Conservation (phyloP, 345 rosid genomes). For the Pugionium cornutum region DNA sequence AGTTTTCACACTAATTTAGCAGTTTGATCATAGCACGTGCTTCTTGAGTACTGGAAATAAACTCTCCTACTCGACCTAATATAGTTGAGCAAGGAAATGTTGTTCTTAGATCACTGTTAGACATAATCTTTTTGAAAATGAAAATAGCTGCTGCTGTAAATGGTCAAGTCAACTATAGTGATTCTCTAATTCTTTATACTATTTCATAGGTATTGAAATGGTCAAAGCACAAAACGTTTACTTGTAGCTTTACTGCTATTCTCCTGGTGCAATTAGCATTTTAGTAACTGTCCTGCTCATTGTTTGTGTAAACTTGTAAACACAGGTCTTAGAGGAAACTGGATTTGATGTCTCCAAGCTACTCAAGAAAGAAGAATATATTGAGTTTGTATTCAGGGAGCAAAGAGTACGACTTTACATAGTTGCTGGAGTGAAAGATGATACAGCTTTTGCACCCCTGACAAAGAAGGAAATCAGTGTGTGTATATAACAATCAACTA, state of each 20-base stretch:
- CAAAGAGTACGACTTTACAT: conserved; percentile 96
- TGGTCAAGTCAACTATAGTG: neutral
- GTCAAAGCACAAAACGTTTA: conserved; percentile 20
- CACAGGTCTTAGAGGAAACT: conserved; percentile 91
- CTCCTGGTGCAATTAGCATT: neutral
- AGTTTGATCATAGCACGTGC: conserved; percentile 13
- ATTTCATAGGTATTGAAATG: conserved; percentile 10
- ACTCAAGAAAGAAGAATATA: conserved; percentile 76
- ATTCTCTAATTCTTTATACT: conserved; percentile 1
- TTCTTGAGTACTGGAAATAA: neutral
- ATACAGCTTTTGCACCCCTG: conserved; percentile 93
- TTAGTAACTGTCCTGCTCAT: conserved; percentile 9
- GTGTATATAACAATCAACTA: conserved; percentile 36
- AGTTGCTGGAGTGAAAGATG: conserved; percentile 84
- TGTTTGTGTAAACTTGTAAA: conserved; percentile 20
- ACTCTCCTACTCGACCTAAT: conserved; percentile 4
- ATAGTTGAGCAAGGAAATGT: conserved; percentile 13
- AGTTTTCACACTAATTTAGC: conserved; percentile 14
- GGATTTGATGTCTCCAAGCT: conserved; percentile 87
- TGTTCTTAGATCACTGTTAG: conserved; percentile 22
- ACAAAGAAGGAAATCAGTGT: conserved; percentile 99
- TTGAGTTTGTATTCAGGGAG: conserved; percentile 86
- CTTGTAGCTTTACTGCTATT: neutral
- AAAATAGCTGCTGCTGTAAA: conserved; percentile 22
- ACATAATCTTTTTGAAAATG: neutral